Percentiles rank a stretch among this genome's conserved stretches.
phyloP scores from a whole-genome alignment of 768 basidiomycete genomes.

The Termitomyces sp. region DNA sequence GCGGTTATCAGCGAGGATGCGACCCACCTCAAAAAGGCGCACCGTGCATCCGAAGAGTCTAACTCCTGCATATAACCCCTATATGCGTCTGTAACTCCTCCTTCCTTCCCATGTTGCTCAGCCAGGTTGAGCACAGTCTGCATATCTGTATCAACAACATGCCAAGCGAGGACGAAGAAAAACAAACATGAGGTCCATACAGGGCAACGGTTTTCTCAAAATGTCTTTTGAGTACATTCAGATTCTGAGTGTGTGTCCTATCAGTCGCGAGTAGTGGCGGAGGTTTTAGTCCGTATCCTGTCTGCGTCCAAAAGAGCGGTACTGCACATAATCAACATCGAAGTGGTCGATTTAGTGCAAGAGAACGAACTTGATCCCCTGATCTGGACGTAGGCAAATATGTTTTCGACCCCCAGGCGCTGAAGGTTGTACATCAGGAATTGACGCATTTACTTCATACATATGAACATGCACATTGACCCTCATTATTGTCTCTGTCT shows the following conservation, averaged over 20 bases:
- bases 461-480: constrained; percentile 58
- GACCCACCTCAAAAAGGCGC: constrained; percentile 14
- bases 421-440: constrained; percentile 21
- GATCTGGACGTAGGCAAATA: constrained; percentile 88
- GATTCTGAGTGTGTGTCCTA: constrained; percentile 67
- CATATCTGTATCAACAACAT: constrained; percentile 3
- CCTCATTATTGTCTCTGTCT: constrained; percentile 86
- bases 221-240: constrained; percentile 70
- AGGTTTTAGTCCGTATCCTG: constrained; percentile 84
- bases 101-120: constrained; percentile 89
- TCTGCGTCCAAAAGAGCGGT: constrained; percentile 91
- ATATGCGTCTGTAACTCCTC: constrained; percentile 73
- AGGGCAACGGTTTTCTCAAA: constrained; percentile 58
- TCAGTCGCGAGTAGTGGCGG: constrained; percentile 75
- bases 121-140: constrained; percentile 88
- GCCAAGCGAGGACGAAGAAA: neutral
- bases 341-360: neutral
- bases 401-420: constrained; percentile 72
- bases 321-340: constrained; percentile 42
- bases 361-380: constrained; percentile 78
- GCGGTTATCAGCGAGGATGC: neutral
- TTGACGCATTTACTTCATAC: neutral
- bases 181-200: constrained; percentile 77
- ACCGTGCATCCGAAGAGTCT: constrained; percentile 55
- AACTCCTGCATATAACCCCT: constrained; percentile 61